These are phyloP conservation scores for Circinella minor DNA, from an alignment of 371 early-diverging fungal genomes.

Conservation along the genomic window DNA sequence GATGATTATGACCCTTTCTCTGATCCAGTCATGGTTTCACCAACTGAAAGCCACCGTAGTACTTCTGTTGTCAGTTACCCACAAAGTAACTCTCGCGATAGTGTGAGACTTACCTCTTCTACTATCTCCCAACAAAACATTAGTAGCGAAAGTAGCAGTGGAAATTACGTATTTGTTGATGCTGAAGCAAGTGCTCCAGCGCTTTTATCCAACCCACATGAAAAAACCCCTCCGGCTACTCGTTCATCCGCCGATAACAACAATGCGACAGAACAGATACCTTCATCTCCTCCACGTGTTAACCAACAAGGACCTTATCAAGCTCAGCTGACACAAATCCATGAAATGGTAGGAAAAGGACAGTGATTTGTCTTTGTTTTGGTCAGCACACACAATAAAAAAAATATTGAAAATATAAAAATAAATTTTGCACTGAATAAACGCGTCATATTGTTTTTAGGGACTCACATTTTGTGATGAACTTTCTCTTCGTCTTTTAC, in stretches of 20 bases:
- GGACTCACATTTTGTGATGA: conserved; percentile 41
- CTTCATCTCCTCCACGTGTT: background rate
- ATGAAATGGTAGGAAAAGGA: conserved; percentile 41
- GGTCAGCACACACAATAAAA: too few relatives aligned
- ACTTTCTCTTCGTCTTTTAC: conserved; percentile 30
- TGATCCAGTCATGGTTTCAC: conserved; percentile 4
- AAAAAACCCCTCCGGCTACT: conserved; percentile 2
- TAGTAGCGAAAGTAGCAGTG: conserved; percentile 6
- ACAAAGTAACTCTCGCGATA: background rate
- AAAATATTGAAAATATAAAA: background rate
- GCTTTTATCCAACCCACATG: conserved; percentile 5
- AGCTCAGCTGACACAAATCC: conserved; percentile 32
- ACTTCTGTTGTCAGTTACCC: conserved; percentile 12
- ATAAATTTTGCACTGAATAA: background rate
- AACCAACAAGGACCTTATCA: conserved; percentile 4
- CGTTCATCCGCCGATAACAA: background rate
- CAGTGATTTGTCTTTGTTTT: too few relatives aligned
- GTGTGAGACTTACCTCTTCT: background rate
- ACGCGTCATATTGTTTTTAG: conserved; percentile 14
- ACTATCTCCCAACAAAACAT: background rate
- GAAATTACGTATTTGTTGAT: conserved; percentile 3
- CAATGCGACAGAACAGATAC: background rate
- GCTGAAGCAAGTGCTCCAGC: background rate
- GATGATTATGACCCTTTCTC: conserved; percentile 12
- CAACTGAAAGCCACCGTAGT: background rate